Evolutionary conservation across 78 protist species (phyloP), one percentile per base, ranked within the genome.

Genomic region (Dictyostelium discoideum): DNA sequence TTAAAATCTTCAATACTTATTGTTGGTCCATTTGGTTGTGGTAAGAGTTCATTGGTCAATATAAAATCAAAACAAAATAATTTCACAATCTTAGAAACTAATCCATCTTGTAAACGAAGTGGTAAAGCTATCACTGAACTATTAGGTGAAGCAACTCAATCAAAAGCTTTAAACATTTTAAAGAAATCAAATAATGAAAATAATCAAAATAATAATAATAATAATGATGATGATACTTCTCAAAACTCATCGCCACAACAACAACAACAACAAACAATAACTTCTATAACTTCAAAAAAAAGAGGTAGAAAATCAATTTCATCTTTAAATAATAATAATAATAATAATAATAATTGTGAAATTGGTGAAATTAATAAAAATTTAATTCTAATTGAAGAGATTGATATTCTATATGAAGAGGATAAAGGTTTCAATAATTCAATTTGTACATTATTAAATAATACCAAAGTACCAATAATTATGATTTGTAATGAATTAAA

Each of bases 141-240:
- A 10, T 46, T 80, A 14, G 94, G 94, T 44, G 94, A 89, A 48
- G 94, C 94, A 18, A 89, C 94, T 3, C 94, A 89, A 89, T 89
- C 94, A 3, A 89, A 81, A 48, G 76, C 74, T 37, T 63, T 37
- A 72, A 57, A 54, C 57, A 46, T 86, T 22, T 46, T 72, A 46
- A 78, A 78, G 29, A 78, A 78, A 42, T 7, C 67, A 39, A 74
- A 22, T 32, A 74, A 22, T 32, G 50, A 74, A 14, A 37, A 46
- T 9, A 46, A 46, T 46, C n/a, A n/a, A n/a, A 46, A 46, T 44
- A 44, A 44, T 13, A 57, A 57, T 20, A 14, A 54, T 32, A 48
- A 74, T 14, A 37, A 46, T 9, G 8, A 46, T 46, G 8, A 46
- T 24, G 76, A 24, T 24, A 29, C 42, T 2, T 26, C 77, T 24